Evolutionary conservation across 192 early-diverging fungal species (phyloP).

Genomic region (Podila verticillata): DNA sequence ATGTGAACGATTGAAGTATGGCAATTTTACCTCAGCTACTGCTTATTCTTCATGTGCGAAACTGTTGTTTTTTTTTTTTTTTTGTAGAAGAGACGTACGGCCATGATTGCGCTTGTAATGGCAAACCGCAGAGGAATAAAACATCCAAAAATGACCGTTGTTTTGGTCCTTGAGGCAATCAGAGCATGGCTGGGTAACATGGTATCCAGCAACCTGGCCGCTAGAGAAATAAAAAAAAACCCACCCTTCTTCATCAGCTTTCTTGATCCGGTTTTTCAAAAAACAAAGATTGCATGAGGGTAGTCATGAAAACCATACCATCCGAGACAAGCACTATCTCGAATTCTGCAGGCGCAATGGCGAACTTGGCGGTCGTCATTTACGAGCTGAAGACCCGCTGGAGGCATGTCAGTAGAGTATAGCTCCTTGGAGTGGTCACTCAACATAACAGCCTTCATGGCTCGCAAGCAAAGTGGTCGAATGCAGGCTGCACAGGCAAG

Average conservation of each 20-base stretch:
- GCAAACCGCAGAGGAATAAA: slow-evolving; percentile 46
- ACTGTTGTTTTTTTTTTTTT: too few relatives aligned
- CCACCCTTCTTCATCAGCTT: too few relatives aligned
- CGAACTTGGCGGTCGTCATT: slow-evolving; percentile 49
- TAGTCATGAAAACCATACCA: slow-evolving; percentile 14
- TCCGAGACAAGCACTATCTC: slow-evolving; percentile 46
- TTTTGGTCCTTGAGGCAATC: slow-evolving; percentile 46
- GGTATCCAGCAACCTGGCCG: slow-evolving; percentile 47
- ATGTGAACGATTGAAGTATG: not conserved
- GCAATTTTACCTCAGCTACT: too few relatives aligned
- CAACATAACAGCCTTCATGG: slow-evolving; percentile 50
- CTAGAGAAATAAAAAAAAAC: not conserved
- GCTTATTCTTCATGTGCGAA: too few relatives aligned
- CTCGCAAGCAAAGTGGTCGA: slow-evolving; percentile 34
- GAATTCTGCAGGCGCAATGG: slow-evolving; percentile 43
- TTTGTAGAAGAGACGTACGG: slow-evolving; percentile 5
- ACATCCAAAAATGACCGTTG: slow-evolving; percentile 53
- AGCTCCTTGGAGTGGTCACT: slow-evolving; percentile 49
- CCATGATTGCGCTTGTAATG: slow-evolving; percentile 41
- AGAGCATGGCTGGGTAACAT: slow-evolving; percentile 50
- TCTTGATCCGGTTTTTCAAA: too few relatives aligned
- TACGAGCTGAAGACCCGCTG: slow-evolving; percentile 35
- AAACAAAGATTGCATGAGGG: too few relatives aligned
- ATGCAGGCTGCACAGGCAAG: slow-evolving; percentile 45
- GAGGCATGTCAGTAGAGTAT: slow-evolving; percentile 50